Conservation (phyloP, 2,329 filamentous ascomycete species). For the Aspergillus nomiae region DNA sequence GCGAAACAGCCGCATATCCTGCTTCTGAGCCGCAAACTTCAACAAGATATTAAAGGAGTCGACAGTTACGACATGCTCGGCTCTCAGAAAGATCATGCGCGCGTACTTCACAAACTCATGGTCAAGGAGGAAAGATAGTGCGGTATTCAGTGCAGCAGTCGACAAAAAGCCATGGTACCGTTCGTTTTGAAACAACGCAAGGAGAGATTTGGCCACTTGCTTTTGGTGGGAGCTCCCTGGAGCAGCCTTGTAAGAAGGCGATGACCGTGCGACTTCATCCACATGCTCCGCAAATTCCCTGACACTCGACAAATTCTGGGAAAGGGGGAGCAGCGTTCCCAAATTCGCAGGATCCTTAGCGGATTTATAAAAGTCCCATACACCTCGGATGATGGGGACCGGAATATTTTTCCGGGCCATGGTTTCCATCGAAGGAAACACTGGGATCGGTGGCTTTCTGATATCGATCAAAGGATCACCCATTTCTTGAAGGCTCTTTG, state of each 20-base stretch:
- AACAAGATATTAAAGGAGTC: constrained; percentile 51
- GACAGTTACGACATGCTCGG: constrained; percentile 39
- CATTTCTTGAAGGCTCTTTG: constrained; percentile 24
- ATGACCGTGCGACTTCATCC: constrained; percentile 36
- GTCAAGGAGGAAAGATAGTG: constrained; percentile 41
- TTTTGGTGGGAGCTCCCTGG: constrained; percentile 9
- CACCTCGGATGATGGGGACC: constrained; percentile 33
- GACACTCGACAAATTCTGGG: constrained; percentile 25
- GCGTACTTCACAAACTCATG: constrained; percentile 34
- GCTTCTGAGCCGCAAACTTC: constrained; percentile 35
- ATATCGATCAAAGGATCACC: constrained; percentile 35
- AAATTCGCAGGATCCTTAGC: constrained; percentile 10
- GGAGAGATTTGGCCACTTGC: constrained; percentile 27
- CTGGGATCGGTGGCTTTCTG: constrained; percentile 29
- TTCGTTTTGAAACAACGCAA: constrained; percentile 35
- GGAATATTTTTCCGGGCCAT: constrained; percentile 24
- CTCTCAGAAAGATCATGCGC: constrained; percentile 35
- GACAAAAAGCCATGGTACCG: constrained; percentile 35
- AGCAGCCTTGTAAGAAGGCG: constrained; percentile 15
- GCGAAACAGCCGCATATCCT: constrained; percentile 43
- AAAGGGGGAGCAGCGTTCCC: constrained; percentile 17
- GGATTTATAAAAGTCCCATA: constrained; percentile 27
- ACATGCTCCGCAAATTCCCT: constrained; percentile 43
- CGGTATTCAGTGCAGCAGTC: constrained; percentile 44
- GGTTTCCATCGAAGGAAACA: constrained; percentile 31